Conservation (phyloP, 2,329 filamentous ascomycete genomes). For the Diaporthe citri region DNA sequence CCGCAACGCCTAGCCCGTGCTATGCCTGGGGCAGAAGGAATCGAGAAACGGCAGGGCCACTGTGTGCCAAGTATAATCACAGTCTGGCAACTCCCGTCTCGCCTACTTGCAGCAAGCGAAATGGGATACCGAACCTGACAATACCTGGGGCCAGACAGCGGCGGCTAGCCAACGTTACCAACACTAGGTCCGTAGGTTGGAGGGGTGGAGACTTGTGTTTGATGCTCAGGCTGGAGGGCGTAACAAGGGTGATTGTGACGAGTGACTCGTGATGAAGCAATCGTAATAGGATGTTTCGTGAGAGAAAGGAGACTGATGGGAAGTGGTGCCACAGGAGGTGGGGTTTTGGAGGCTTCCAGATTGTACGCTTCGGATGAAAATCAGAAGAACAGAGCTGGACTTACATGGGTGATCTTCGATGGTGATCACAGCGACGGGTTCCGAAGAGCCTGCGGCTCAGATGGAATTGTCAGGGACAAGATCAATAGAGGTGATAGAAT, state of each 20-base stretch:
- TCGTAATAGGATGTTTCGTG: neutral
- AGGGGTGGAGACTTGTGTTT: neutral
- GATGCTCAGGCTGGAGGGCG: neutral
- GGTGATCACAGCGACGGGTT: neutral
- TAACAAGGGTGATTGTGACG: neutral
- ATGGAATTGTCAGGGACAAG: neutral
- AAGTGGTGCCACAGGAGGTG: no score
- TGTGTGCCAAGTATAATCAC: neutral
- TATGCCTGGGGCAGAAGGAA: neutral
- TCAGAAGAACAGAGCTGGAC: no score
- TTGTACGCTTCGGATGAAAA: neutral
- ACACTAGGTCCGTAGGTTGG: no score
- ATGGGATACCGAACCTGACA: neutral
- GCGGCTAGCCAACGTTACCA: no score
- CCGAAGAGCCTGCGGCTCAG: no score
- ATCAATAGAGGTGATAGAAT: no score
- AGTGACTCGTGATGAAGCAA: no score
- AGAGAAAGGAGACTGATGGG: neutral
- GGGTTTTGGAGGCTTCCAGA: no score
- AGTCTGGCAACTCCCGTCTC: no score
- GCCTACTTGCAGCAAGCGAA: neutral
- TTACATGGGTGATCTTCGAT: neutral
- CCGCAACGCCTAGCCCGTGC: neutral
- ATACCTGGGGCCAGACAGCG: no score
- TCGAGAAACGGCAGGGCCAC: neutral